Base-by-base conservation (phyloP, 495 filamentous ascomycete genomes). In the Penicillium soppii region DNA sequence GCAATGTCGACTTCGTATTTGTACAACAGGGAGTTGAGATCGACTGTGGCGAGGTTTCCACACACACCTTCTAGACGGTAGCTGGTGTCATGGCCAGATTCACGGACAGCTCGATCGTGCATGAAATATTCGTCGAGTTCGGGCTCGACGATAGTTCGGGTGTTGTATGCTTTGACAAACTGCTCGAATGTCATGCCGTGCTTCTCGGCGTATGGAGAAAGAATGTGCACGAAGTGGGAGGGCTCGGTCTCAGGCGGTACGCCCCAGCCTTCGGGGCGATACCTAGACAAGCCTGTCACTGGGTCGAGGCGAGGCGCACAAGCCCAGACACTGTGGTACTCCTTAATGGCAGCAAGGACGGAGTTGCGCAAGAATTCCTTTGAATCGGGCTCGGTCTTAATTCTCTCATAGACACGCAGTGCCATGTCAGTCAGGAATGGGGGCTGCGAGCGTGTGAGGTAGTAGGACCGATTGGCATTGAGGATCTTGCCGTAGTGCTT, bases 391-490 rank as follows among this genome's bases (percentile, higher is more conserved):
- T 95, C 88, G 50, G 86, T 81, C 70, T 87, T 86, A 54, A 96
- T 97, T 49, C 84, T 85, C 48, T 95, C 88, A 60, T 91, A 97
- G 3, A 91, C 87, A 21, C 88, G 84, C 40, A 97, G 74, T 5
- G 95, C 90, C 89, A 98, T 96, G 71, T 97, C 95, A 20, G 95
- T 97, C 38, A 98, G 75, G 72, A 98, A 97, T 16, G 94, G 95
- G 1, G 94, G 94, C 70, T 98, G 94, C 0, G 95, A 94, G 43
- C 94, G 85, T 38, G 81, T 85, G 32, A 97, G 83, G 61, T 97
- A 97, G 78, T 98, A 98, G 8, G 91, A 88, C 29, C 94, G 85
- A 25, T 94, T 98, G 16, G 94, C 94, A 68, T 97, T 98, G 54
- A 97, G 83, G 50, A 97, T 92, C 72, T 97, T 98, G 48, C 90